Evolutionary conservation across 805 yeast genomes (phyloP), one percentile per base, ranked within the genome.

Genomic region (Monosporozyma siamensis): DNA sequence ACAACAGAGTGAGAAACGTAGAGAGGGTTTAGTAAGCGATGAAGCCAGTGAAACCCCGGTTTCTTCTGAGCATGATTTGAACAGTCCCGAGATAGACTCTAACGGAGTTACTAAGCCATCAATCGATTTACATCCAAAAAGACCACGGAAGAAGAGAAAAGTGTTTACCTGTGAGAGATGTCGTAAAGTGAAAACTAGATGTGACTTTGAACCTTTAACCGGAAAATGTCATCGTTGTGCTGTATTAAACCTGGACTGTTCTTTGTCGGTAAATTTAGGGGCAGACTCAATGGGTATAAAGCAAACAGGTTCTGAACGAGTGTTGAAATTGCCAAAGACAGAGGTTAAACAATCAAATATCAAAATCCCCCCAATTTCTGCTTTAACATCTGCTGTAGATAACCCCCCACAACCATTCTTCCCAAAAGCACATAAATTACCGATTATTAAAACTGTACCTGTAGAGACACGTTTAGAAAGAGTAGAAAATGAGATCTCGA

Each of bases 181-280:
- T 48, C 63, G 81, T 11, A 72, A 68, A 51, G 64, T 75, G 45
- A 77, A 77, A 53, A 77, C 82, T 1, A 65, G 80, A 44, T 77
- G 83, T 54, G 78, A 72, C 44, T 69, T 66, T 48, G 74, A 71
- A 34, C 65, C 68, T 0, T 51, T 59, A 2, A 52, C 55, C 10
- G 67, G 66, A 4, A 68, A 68, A 47, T 77, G 82, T 49, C 74
- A 72, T 43, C 62, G 81, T 23, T 77, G 83, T 48, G 61, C 58
- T 34, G 66, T 75, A 23, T 51, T 77, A 31, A 56, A 69, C 34
- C 50, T 75, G 7, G 66, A 63, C 0, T 77, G 83, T 47, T 72
- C 79, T 0, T 50, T 76, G 18, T 32, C 35, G 10, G 22, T n/a
- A 18, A 32, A 20, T 18, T 17, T 17, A 20, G 23, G 35, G 2